phyloP scores from a whole-genome alignment of 2,329 filamentous ascomycete species.

The Beauveria sp. region DNA sequence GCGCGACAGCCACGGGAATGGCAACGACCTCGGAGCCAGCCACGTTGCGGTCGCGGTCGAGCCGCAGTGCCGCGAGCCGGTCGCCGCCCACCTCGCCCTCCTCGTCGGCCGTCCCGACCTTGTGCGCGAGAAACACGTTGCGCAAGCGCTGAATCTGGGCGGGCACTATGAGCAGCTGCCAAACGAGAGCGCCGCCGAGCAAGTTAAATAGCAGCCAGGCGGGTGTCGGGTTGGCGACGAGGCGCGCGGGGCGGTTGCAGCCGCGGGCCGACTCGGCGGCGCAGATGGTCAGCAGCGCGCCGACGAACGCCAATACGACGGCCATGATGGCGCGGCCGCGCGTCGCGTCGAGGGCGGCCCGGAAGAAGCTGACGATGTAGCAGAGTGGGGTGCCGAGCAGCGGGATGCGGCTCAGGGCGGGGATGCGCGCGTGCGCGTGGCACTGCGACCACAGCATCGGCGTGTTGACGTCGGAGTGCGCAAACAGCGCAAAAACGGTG shows the following conservation, averaged over 20 bases:
- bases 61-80: constrained; percentile 12
- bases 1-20: constrained; percentile 40
- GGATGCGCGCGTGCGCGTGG: constrained; percentile 38
- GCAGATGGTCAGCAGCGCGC: constrained; percentile 40
- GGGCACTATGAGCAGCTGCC: constrained; percentile 44
- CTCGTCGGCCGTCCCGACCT: constrained; percentile 1
- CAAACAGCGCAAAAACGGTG: constrained; percentile 34
- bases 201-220: constrained; percentile 43
- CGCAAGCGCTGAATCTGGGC: constrained; percentile 38
- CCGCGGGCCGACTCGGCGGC: constrained; percentile 42
- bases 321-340: constrained; percentile 35
- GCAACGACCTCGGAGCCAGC: constrained; percentile 48
- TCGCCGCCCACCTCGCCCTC: constrained; percentile 15
- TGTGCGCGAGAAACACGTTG: constrained; percentile 23
- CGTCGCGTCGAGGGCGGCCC: constrained; percentile 32
- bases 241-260: constrained; percentile 28
- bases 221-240: constrained; percentile 31
- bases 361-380: constrained; percentile 44
- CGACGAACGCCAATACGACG: constrained; percentile 36
- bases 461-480: constrained; percentile 42
- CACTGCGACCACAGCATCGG: constrained; percentile 47
- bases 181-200: constrained; percentile 41
- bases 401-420: constrained; percentile 36
- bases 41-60: constrained; percentile 28
- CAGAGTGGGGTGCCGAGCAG: constrained; percentile 38